These are phyloP conservation scores for Capsicum baccatum DNA, from an alignment of 257 asterid species.

Conservation along the genomic window DNA sequence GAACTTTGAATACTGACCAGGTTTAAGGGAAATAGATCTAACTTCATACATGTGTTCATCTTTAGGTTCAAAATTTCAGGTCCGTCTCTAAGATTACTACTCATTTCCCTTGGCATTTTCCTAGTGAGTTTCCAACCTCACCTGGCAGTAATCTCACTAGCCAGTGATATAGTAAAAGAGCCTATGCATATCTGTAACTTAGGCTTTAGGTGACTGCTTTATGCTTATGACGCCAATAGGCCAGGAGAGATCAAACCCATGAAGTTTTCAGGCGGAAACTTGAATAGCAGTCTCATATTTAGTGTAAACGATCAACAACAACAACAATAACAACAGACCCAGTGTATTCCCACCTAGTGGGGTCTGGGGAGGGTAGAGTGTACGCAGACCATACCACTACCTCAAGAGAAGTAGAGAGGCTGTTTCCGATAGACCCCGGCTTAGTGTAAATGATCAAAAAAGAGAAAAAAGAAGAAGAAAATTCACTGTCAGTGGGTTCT, in stretches of 20 bases:
- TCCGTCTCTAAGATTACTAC: background rate
- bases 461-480: background rate
- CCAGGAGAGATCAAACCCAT: background rate
- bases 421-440: too few relatives aligned
- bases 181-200: background rate
- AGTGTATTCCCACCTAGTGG: too few relatives aligned
- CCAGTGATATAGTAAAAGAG: background rate
- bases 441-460: background rate
- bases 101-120: background rate
- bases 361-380: too few relatives aligned
- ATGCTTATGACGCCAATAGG: background rate
- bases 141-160: background rate
- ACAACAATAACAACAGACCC: too few relatives aligned
- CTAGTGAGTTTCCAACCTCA: background rate
- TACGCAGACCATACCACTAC: too few relatives aligned
- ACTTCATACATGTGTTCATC: background rate
- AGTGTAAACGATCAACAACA: background rate
- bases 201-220: constrained; percentile 12
- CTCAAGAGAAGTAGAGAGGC: too few relatives aligned
- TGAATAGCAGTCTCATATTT: constrained; percentile 1
- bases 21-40: background rate
- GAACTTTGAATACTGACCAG: background rate
- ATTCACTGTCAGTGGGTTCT: background rate
- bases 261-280: background rate
- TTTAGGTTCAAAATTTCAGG: constrained; percentile 2